Conservation (phyloP, 805 yeast species). For the Candida loeiensis region DNA sequence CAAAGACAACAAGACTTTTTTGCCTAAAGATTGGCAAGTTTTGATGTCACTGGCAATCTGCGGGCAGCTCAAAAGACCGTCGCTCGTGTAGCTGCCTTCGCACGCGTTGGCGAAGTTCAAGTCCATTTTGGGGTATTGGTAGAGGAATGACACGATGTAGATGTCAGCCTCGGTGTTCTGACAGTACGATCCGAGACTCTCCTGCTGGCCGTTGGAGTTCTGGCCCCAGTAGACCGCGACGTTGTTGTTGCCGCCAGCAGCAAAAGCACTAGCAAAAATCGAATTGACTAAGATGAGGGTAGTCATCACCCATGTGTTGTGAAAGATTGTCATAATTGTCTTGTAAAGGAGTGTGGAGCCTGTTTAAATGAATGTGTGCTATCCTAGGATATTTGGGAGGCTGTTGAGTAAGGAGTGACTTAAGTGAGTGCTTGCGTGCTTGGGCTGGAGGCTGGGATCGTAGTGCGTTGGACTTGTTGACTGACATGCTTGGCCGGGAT, state of each 20-base stretch:
- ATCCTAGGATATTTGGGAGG: not conserved
- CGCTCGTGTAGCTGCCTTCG: slow-evolving; percentile 12
- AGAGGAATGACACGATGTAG: slow-evolving; percentile 14
- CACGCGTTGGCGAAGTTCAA: slow-evolving; percentile 16
- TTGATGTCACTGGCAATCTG: slow-evolving; percentile 57
- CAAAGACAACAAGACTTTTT: slow-evolving; percentile 70
- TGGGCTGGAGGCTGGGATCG: not conserved
- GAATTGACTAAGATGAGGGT: slow-evolving; percentile 9
- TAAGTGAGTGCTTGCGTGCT: not conserved
- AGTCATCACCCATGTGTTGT: slow-evolving; percentile 6
- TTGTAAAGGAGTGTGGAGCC: not conserved
- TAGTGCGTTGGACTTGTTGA: too few species aligned
- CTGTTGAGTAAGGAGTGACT: slow-evolving; percentile 2
- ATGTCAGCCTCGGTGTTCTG: slow-evolving; percentile 13
- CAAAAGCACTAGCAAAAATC: slow-evolving; percentile 11
- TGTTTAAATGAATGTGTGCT: not conserved
- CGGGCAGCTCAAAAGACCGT: slow-evolving; percentile 16
- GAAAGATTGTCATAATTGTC: slow-evolving; percentile 8
- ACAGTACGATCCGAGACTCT: slow-evolving; percentile 14
- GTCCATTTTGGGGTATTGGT: slow-evolving; percentile 11
- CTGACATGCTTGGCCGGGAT: too few species aligned
- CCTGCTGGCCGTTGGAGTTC: slow-evolving; percentile 14
- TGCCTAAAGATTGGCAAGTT: slow-evolving; percentile 76
- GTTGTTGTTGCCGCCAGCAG: slow-evolving; percentile 10
- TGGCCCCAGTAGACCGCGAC: slow-evolving; percentile 20